Percentiles rank a stretch among this genome's conserved stretches.
These are phyloP conservation scores for Vanrija sp. DNA, from an alignment of 1,284 basidiomycete genomes.

Conservation along the genomic window DNA sequence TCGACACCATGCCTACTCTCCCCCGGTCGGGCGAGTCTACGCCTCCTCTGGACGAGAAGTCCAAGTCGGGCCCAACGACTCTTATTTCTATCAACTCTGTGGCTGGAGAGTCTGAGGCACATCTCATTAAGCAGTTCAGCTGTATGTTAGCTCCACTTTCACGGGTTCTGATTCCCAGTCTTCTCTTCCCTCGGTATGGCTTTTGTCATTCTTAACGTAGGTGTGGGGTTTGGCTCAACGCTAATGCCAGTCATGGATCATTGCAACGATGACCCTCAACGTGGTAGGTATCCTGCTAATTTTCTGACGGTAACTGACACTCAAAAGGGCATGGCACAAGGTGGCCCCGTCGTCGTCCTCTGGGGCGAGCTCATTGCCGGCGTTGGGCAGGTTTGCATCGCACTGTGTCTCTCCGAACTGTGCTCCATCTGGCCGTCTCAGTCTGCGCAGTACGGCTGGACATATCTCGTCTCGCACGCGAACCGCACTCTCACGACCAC, in stretches of 20 bases:
- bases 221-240: neutral
- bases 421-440: neutral
- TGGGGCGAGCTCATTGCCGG: slow-evolving; percentile 5
- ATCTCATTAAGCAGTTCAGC: slow-evolving; percentile 3
- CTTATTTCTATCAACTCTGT: too few relatives aligned
- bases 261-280: slow-evolving; percentile 1
- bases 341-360: slow-evolving; percentile 1
- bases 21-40: too few relatives aligned
- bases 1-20: too few relatives aligned
- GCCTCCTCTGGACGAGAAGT: too few relatives aligned
- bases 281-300: neutral
- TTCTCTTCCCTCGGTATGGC: slow-evolving; percentile 2
- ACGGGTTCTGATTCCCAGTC: too few relatives aligned
- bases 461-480: neutral
- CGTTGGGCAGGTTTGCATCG: neutral
- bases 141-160: neutral
- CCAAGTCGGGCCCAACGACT: too few relatives aligned
- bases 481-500: neutral
- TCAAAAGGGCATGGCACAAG: neutral
- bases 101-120: too few relatives aligned
- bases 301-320: too few relatives aligned
- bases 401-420: slow-evolving; percentile 1
- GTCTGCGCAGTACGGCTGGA: neutral
- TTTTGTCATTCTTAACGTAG: neutral
- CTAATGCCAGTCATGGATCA: neutral